Evolutionary conservation across 176 grass and related monocot species (phyloP).

Genomic region (Oryza coarctata): DNA sequence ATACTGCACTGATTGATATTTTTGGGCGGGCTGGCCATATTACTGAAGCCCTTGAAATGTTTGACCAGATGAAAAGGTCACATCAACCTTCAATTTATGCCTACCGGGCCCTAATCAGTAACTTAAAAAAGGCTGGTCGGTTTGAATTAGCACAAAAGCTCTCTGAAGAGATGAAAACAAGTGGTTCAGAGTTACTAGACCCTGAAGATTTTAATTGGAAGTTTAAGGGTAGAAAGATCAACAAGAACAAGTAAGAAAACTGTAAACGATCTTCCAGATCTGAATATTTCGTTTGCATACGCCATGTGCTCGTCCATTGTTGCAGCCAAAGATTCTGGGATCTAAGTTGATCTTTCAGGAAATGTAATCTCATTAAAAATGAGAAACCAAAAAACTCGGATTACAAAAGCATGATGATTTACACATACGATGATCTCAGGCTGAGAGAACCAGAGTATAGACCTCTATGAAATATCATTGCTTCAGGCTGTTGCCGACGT

Average conservation of each 20-base stretch:
- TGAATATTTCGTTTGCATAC: background rate
- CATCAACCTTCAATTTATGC: slow-evolving; percentile 72
- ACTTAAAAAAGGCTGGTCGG: slow-evolving; percentile 57
- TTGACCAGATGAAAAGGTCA: slow-evolving; percentile 66
- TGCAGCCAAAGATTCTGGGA: background rate
- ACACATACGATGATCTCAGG: background rate
- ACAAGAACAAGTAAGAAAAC: slow-evolving; percentile 19
- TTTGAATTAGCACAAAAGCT: slow-evolving; percentile 64
- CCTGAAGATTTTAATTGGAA: slow-evolving; percentile 67
- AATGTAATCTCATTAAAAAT: background rate
- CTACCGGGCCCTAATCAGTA: slow-evolving; percentile 69
- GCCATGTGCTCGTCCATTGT: background rate
- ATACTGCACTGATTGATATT: slow-evolving; percentile 68
- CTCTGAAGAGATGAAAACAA: slow-evolving; percentile 63
- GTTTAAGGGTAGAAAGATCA: slow-evolving; percentile 32
- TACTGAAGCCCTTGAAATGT: slow-evolving; percentile 56
- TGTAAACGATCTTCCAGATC: background rate
- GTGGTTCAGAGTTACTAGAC: slow-evolving; percentile 50
- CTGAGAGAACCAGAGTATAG: background rate
- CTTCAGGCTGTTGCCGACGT: background rate
- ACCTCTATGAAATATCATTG: background rate
- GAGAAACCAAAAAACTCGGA: background rate
- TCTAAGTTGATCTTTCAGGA: background rate
- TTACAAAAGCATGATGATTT: slow-evolving; percentile 2
- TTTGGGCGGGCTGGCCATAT: slow-evolving; percentile 67